Evolutionary conservation across 2,329 filamentous ascomycete genomes (phyloP).

Genomic region (Clonostachys byssicola): DNA sequence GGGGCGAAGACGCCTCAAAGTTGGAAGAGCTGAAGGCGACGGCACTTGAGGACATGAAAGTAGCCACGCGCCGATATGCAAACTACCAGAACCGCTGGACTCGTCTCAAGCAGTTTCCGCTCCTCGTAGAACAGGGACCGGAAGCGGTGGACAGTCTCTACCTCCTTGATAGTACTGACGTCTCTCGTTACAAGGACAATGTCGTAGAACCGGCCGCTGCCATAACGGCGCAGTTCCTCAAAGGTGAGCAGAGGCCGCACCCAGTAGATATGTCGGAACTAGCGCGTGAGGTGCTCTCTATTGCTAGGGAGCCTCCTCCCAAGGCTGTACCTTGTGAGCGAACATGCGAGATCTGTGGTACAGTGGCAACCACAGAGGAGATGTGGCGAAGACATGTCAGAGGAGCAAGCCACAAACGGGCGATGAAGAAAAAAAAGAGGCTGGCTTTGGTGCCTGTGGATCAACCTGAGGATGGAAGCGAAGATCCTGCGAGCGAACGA

Average conservation of each 20-base stretch:
- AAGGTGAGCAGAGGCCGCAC: slow-evolving; percentile 44
- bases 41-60: slow-evolving; percentile 73
- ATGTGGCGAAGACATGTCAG: slow-evolving; percentile 33
- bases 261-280: slow-evolving; percentile 43
- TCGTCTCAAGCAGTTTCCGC: slow-evolving; percentile 71
- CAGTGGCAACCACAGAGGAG: slow-evolving; percentile 53
- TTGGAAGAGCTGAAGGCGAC: slow-evolving; percentile 50
- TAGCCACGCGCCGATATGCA: slow-evolving; percentile 83
- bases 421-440: slow-evolving; percentile 26
- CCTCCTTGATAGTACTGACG: slow-evolving; percentile 75
- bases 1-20: slow-evolving; percentile 19
- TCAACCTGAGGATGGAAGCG: background rate
- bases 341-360: slow-evolving; percentile 71
- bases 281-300: slow-evolving; percentile 46
- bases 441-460: slow-evolving; percentile 26
- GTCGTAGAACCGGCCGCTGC: slow-evolving; percentile 62
- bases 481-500: slow-evolving; percentile 3
- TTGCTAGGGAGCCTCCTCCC: slow-evolving; percentile 21
- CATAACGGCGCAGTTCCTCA: slow-evolving; percentile 62
- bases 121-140: slow-evolving; percentile 51
- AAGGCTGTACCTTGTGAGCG: slow-evolving; percentile 51
- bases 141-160: slow-evolving; percentile 59
- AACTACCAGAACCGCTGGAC: slow-evolving; percentile 86
- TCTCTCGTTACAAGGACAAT: slow-evolving; percentile 52
- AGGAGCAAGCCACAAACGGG: slow-evolving; percentile 25